These are phyloP conservation scores for Priceomyces haplophilus DNA, from an alignment of 805 yeast species.

Conservation along the genomic window DNA sequence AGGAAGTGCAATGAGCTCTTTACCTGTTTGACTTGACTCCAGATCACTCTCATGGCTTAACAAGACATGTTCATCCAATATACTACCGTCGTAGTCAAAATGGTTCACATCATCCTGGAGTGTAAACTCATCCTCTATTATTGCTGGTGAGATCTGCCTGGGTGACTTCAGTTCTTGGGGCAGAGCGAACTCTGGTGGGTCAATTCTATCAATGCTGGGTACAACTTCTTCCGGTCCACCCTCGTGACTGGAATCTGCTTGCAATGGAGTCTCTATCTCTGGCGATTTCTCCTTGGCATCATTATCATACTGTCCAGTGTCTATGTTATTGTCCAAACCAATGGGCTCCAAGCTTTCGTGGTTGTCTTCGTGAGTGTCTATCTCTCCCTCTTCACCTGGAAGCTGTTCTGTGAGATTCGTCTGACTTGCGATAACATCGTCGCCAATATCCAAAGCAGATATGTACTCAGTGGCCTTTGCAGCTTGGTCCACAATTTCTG, in stretches of 20 bases:
- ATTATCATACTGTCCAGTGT: not conserved
- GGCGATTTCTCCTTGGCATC: not conserved
- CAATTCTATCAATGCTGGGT: not conserved
- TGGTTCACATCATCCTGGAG: slow-evolving; percentile 8
- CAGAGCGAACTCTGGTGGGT: not conserved
- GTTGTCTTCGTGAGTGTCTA: not conserved
- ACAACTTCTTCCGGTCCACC: no score
- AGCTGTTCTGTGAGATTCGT: no score
- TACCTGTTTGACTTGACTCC: not conserved
- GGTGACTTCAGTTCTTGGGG: not conserved
- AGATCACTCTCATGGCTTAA: not conserved
- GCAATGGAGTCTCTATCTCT: not conserved
- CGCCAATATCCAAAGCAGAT: no score
- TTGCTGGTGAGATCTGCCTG: not conserved
- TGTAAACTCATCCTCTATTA: slow-evolving; percentile 13
- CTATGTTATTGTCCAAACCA: not conserved
- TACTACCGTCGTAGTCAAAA: not conserved
- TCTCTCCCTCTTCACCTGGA: not conserved
- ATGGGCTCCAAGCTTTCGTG: not conserved
- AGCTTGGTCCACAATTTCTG: not conserved
- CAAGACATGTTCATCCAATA: not conserved
- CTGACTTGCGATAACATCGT: no score
- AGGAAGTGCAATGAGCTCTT: not conserved
- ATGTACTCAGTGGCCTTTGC: not conserved
- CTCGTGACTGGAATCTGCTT: not conserved